These are phyloP conservation scores for Bruguiera parviflora DNA, from an alignment of 345 rosid genomes.

Conservation along the genomic window DNA sequence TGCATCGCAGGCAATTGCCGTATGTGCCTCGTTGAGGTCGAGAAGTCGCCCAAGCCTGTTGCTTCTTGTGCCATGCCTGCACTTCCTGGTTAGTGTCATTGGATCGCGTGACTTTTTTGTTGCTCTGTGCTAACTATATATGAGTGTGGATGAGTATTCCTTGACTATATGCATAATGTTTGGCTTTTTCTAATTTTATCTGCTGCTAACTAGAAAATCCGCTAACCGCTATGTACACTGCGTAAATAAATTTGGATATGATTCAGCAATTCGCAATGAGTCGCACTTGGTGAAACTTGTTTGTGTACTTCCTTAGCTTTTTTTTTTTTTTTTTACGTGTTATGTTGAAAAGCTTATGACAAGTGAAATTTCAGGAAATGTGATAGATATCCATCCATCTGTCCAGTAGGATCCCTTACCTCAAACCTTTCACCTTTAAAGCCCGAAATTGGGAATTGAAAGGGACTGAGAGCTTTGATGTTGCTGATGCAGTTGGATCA, in stretches of 20 bases:
- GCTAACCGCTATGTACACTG: no score
- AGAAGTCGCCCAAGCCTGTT: slow-evolving; percentile 97
- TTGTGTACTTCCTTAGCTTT: no score
- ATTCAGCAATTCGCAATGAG: no score
- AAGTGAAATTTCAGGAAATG: slow-evolving; percentile 98
- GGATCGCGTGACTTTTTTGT: no score
- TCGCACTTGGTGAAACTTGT: no score
- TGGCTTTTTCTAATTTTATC: slow-evolving; percentile 3
- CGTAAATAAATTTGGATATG: no score
- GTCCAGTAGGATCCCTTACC: slow-evolving; percentile 98
- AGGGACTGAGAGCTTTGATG: slow-evolving; percentile 94
- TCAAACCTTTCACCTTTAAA: slow-evolving; percentile 96
- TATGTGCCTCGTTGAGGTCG: slow-evolving; percentile 99
- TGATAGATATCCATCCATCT: slow-evolving; percentile 90
- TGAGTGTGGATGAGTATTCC: no score
- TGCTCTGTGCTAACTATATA: no score
- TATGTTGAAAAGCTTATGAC: slow-evolving; percentile 98
- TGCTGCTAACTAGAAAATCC: background rate
- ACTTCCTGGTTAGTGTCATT: slow-evolving; percentile 58
- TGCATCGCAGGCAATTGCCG: slow-evolving; percentile 97
- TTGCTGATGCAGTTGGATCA: slow-evolving; percentile 94
- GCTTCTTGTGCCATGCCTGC: slow-evolving; percentile 99
- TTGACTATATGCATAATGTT: background rate
- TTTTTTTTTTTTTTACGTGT: background rate
- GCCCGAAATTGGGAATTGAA: slow-evolving; percentile 99